These are phyloP conservation scores for Brettanomyces custersianus DNA, from an alignment of 805 yeast genomes.

Conservation along the genomic window DNA sequence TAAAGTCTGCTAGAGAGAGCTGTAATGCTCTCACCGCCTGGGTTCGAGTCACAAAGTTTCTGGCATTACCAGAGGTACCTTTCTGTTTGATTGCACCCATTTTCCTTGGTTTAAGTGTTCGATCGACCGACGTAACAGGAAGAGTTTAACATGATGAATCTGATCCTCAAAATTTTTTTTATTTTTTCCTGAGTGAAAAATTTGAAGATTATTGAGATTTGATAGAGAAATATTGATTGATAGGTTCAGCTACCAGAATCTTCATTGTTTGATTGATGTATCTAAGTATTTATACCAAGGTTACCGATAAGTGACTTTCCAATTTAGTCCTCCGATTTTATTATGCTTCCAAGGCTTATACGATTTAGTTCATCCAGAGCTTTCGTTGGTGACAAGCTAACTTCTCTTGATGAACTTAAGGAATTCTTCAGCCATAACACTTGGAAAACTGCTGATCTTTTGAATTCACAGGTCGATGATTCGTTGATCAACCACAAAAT, in stretches of 20 bases:
- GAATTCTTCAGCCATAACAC: constrained; percentile 11
- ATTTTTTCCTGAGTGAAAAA: background rate
- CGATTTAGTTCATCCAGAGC: constrained; percentile 1
- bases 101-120: no score
- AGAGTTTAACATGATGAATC: no score
- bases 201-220: background rate
- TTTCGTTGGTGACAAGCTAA: constrained; percentile 8
- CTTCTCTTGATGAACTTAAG: constrained; percentile 10
- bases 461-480: constrained; percentile 10
- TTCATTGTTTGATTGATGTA: no score
- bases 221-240: no score
- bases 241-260: no score
- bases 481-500: constrained; percentile 9
- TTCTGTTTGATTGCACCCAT: constrained; percentile 73
- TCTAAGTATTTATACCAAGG: background rate
- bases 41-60: constrained; percentile 85
- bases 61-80: constrained; percentile 82
- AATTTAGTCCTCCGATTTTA: no score
- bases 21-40: constrained; percentile 91
- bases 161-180: no score
- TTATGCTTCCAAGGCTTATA: no score
- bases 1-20: constrained; percentile 90
- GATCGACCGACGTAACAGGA: no score
- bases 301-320: no score
- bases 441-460: constrained; percentile 21